Conservation (phyloP, 2,329 filamentous ascomycete genomes). For the Chalaropsis thielavioides region DNA sequence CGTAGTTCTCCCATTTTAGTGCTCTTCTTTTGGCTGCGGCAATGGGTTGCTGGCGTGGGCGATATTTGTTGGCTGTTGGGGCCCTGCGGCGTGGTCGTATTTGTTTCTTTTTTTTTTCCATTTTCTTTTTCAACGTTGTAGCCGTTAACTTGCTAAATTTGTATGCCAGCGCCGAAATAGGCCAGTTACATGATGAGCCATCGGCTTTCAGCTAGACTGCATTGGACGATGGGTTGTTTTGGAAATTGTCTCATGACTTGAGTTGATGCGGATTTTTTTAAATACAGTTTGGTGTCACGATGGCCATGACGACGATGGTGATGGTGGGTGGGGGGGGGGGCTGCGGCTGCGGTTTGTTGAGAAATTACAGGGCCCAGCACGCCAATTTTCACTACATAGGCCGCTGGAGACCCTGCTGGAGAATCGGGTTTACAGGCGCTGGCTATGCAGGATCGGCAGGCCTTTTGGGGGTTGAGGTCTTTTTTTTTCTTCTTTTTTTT, state of each 20-base stretch:
- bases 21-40: not conserved
- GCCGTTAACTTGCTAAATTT: not conserved
- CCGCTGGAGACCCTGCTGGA: not conserved
- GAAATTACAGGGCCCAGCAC: not conserved
- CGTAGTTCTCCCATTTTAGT: not conserved
- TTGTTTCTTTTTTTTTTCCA: not conserved
- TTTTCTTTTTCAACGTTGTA: not conserved
- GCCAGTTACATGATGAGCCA: not conserved
- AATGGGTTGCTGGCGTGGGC: not conserved
- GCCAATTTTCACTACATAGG: not conserved
- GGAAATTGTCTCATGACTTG: not conserved
- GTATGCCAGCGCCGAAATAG: not conserved
- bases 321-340: not conserved
- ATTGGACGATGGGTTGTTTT: not conserved
- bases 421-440: not conserved
- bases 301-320: not conserved
- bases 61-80: conserved; percentile 3
- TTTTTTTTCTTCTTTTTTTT: not conserved
- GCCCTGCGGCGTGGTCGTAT: not conserved
- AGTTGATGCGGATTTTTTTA: not conserved
- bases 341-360: not conserved
- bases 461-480: not conserved
- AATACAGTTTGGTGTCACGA: not conserved
- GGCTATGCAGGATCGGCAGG: not conserved
- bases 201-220: not conserved